Base-by-base conservation (phyloP, 345 rosid species). In the Pugionium cornutum region DNA sequence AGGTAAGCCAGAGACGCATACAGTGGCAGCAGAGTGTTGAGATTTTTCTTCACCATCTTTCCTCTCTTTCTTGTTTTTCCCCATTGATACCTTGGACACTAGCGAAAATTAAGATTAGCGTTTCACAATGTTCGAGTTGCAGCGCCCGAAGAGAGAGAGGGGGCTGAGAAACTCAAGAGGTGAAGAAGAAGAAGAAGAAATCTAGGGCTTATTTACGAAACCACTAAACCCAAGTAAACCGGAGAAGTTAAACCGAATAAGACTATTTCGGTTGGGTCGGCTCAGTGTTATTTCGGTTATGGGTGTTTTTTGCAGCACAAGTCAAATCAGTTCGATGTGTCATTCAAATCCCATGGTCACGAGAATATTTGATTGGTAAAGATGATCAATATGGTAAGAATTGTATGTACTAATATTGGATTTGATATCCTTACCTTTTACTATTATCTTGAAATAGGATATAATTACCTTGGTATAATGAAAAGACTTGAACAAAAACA, bases 1-100 rank as follows among this genome's bases (percentile, higher is more conserved):
- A 31, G 97, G 95, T 66, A 94, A 76, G 80, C 89, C 89, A 46
- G 86, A 77, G 64, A 94, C 84, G 76, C 88, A 85, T 4, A 90
- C 84, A 58, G 97, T 94, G 45, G 82, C 80, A 32, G 86, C 80
- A 61, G 86, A 75, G 83, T 90, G 92, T 42, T 76, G 82, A 41
- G 76, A 58, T 43, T 77, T 77, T 32, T 77, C 80, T 69, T 73
- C 77, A 68, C 74, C 80, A 39, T 80, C 87, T 31, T 63, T 75
- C 25, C 62, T 68, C 71, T 75, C 84, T 67, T 65, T 78, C 42
- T 59, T 75, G 36, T 67, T 74, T 69, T 83, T 84, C 42, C 82
- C 85, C 85, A 78, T 82, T 41, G 58, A 66, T 42, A 9, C 47
- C 55, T 28, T 18, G 9, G 42, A 3, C n/a, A 9, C 11, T 37